phyloP scores from a whole-genome alignment of 1,284 basidiomycete species.

The Termitomyces sp. region DNA sequence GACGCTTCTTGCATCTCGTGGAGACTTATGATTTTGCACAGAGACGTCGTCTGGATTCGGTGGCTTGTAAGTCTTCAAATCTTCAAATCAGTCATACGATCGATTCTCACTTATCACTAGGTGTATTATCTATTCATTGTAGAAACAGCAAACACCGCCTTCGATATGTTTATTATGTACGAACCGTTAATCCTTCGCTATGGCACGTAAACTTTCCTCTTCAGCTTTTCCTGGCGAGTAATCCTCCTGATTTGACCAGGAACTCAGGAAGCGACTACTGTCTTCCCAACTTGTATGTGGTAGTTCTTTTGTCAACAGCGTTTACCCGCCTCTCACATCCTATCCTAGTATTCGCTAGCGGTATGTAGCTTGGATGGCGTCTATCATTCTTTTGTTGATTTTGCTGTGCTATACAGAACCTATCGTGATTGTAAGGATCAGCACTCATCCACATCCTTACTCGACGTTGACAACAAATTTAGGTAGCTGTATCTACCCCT shows the following conservation, averaged over 20 bases:
- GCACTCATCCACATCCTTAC: not conserved
- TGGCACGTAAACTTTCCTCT: slow-evolving; percentile 19
- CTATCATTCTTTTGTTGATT: not conserved
- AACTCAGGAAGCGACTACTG: slow-evolving; percentile 12
- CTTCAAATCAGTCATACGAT: not conserved
- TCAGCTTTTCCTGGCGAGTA: not conserved
- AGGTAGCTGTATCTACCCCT: slow-evolving; percentile 33
- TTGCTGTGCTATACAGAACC: slow-evolving; percentile 17
- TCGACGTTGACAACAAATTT: not conserved
- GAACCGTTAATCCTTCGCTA: slow-evolving; percentile 29
- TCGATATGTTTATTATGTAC: slow-evolving; percentile 30
- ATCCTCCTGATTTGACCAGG: not conserved
- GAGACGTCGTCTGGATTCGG: slow-evolving; percentile 24
- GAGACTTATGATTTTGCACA: not conserved
- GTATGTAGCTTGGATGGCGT: slow-evolving; percentile 15
- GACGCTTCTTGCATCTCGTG: not conserved
- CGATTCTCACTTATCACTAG: slow-evolving; percentile 14
- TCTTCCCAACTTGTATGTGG: slow-evolving; percentile 18
- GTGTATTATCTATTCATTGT: slow-evolving; percentile 27
- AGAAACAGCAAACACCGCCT: slow-evolving; percentile 26
- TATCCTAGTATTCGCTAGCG: slow-evolving; percentile 19
- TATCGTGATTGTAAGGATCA: slow-evolving; percentile 18
- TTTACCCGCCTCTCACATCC: not conserved
- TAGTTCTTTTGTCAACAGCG: not conserved
- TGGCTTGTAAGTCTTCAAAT: slow-evolving; percentile 9